phyloP scores from a whole-genome alignment of 2,329 filamentous ascomycete species.

The Penicillium glabrum region DNA sequence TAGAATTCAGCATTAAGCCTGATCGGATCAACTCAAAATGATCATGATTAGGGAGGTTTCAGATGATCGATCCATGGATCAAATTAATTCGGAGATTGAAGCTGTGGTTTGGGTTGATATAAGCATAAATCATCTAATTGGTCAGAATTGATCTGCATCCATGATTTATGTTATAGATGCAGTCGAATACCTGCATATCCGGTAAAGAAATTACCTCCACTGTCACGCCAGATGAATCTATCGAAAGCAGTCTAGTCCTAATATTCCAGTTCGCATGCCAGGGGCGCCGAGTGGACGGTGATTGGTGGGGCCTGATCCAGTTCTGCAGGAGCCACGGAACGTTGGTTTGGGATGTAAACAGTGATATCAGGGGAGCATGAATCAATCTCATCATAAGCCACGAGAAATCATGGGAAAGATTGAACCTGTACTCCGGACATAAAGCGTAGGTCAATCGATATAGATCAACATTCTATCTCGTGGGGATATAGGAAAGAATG shows the following conservation, averaged over 20 bases:
- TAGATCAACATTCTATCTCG: not conserved
- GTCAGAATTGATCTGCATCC: no score
- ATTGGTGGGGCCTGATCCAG: slow-evolving; percentile 19
- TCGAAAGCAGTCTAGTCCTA: not conserved
- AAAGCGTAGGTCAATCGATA: not conserved
- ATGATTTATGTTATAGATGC: not conserved
- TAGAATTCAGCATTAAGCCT: not conserved
- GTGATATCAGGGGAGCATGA: not conserved
- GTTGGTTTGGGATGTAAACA: slow-evolving; percentile 1
- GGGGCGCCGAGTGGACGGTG: slow-evolving; percentile 3
- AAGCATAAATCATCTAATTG: no score
- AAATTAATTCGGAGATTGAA: not conserved
- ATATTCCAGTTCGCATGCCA: slow-evolving; percentile 10
- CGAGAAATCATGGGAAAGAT: not conserved
- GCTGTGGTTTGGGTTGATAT: not conserved
- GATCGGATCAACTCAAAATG: not conserved
- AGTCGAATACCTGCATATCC: no score
- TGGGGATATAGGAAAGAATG: not conserved
- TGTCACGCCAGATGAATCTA: not conserved
- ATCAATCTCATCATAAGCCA: not conserved
- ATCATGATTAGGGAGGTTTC: not conserved
- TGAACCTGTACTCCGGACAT: not conserved
- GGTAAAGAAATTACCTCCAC: not conserved
- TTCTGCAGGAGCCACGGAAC: slow-evolving; percentile 26
- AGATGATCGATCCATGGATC: no score